phyloP scores from a whole-genome alignment of 441 rosid genomes.

The Pelargonium cotyledonis region DNA sequence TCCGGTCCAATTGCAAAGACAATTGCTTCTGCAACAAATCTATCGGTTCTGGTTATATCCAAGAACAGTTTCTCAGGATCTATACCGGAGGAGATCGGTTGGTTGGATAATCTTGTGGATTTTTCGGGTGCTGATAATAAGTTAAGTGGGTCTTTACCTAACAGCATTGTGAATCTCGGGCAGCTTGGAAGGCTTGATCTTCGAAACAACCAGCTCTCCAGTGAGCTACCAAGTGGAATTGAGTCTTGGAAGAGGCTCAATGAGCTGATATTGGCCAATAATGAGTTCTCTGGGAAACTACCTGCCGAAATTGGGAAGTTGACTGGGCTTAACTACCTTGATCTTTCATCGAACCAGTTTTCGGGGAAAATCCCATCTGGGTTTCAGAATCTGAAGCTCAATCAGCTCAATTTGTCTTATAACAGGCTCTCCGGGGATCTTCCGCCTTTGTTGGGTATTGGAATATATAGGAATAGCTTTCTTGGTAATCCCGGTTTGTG shows the following conservation, averaged over 20 bases:
- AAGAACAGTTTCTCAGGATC: conserved; percentile 60
- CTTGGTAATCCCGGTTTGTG: conserved; percentile 78
- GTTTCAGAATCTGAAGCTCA: conserved; percentile 78
- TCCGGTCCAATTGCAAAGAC: conserved; percentile 57
- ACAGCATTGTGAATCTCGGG: conserved; percentile 45
- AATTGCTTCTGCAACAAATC: conserved; percentile 55
- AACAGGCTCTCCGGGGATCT: conserved; percentile 57
- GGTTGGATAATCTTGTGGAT: conserved; percentile 40
- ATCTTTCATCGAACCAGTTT: conserved; percentile 62
- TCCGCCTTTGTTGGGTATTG: conserved; percentile 58
- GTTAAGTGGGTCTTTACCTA: conserved; percentile 61
- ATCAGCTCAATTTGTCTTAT: conserved; percentile 72
- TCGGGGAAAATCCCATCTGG: conserved; percentile 56
- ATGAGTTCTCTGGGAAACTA: conserved; percentile 51
- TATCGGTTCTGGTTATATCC: conserved; percentile 52
- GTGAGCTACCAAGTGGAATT: conserved; percentile 56
- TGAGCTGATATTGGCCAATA: conserved; percentile 65
- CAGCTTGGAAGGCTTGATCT: conserved; percentile 70
- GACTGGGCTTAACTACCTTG: conserved; percentile 77
- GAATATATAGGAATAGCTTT: conserved; percentile 57
- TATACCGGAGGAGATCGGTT: conserved; percentile 74
- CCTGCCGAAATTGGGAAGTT: conserved; percentile 62
- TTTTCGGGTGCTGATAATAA: conserved; percentile 59
- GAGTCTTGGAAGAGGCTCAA: conserved; percentile 70
- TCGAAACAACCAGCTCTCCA: conserved; percentile 52